Evolutionary conservation across 768 basidiomycete genomes (phyloP), one percentile per base, ranked within the genome.

Genomic region (Mycena vitilis): DNA sequence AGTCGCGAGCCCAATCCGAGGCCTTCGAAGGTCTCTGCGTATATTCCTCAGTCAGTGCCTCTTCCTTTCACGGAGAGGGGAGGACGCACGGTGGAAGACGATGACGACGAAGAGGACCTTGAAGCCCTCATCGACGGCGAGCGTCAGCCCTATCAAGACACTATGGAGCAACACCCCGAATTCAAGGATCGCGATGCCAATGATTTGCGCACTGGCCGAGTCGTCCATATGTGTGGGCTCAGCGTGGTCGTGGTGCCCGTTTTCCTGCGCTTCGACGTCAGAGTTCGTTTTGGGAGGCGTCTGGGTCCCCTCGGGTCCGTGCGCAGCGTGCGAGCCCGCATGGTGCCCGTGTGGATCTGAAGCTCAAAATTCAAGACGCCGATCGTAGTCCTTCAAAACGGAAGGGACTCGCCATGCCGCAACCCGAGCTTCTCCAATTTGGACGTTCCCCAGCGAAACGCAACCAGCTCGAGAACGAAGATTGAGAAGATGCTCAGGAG

Each of bases 121-220:
- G 81, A 98, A 98, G 38, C 86, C 75, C 5, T 86, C 80, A 73
- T 91, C 89, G 16, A 96, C 94, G 13, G 95, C 96, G 45, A 98
- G 87, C 0, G 97, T 96, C 36, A 98, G 80, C 0, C 96, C 96
- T 69, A 98, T 93, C 55, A 97, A 83, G 8, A 95, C 74, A 77
- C 94, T 95, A 75, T 96, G 96, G 37, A 98, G 78, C 9, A 95
- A 78, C 34, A 97, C 95, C 73, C 97, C 97, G 73, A 98, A 97
- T 76, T 99, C 97, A 54, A 99, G 83, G 66, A 98, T 96, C 30
- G 87, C 94, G 49, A 99, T 85, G 16, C 95, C 95, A 52, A 98
- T 84, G 44, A 95, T 79, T 76, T 96, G 94, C 89, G 13, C 82
- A 60, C 5, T 86, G 77, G 25, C 60, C 95, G 74, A 97, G 96